phyloP scores from a whole-genome alignment of 257 asterid genomes.

The Solanum phureja region DNA sequence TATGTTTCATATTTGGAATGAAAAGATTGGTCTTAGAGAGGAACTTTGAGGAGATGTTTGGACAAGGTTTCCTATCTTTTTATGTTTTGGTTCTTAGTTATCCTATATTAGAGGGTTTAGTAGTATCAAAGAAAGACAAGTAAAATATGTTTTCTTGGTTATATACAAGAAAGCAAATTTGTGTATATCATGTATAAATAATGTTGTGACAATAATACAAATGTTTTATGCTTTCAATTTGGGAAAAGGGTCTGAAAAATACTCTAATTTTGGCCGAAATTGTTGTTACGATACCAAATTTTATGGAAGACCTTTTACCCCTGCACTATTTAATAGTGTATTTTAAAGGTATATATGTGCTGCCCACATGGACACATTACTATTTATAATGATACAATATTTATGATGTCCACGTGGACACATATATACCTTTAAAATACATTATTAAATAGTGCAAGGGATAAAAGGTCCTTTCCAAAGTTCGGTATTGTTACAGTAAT shows the following conservation, averaged over 20 bases:
- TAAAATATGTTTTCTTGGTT: slow-evolving; percentile 1
- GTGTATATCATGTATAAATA: not conserved
- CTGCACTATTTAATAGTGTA: too few species aligned
- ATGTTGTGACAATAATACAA: not conserved
- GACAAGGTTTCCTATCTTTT: slow-evolving; percentile 43
- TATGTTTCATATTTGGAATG: slow-evolving; percentile 44
- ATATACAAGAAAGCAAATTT: not conserved
- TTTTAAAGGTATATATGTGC: too few species aligned
- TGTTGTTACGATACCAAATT: too few species aligned
- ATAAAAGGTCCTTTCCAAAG: too few species aligned
- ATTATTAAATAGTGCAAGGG: too few species aligned
- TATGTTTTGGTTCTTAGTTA: slow-evolving; percentile 51
- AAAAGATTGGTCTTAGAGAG: slow-evolving; percentile 32
- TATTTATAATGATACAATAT: too few species aligned
- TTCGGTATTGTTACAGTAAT: too few species aligned
- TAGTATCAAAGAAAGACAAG: slow-evolving; percentile 38
- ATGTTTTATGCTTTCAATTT: not conserved
- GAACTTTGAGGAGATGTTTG: slow-evolving; percentile 47
- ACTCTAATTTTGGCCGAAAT: too few species aligned
- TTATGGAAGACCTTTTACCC: too few species aligned
- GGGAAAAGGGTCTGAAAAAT: not conserved
- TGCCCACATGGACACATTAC: too few species aligned
- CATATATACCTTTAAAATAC: too few species aligned
- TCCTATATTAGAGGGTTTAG: slow-evolving; percentile 54
- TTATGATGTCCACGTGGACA: too few species aligned